phyloP scores from a whole-genome alignment of 441 rosid species.

The Brassica hybrid region DNA sequence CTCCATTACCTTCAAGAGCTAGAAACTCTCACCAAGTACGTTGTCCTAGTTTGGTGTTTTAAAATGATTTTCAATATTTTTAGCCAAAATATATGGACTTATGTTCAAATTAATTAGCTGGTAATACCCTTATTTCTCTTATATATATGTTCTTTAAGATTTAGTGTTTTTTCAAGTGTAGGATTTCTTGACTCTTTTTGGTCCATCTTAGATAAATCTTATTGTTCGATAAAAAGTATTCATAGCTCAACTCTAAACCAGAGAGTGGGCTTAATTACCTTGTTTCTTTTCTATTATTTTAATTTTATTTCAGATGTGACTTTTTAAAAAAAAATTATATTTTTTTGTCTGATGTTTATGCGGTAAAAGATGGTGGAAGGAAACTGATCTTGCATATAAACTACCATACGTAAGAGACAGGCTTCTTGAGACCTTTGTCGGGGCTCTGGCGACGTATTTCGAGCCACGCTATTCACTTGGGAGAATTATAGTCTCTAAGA shows the following conservation, averaged over 20 bases:
- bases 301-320: background rate
- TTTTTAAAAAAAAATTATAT: background rate
- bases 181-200: background rate
- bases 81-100: background rate
- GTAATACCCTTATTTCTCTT: background rate
- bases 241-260: background rate
- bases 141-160: background rate
- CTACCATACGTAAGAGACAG: slow-evolving; percentile 36
- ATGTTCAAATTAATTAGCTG: background rate
- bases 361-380: slow-evolving; percentile 48
- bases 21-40: slow-evolving; percentile 2
- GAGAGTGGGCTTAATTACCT: background rate
- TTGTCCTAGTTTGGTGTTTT: background rate
- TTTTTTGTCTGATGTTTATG: background rate
- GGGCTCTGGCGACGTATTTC: slow-evolving; percentile 24
- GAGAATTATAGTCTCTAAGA: slow-evolving; percentile 32
- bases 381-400: slow-evolving; percentile 30
- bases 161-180: background rate
- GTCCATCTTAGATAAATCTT: background rate
- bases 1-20: slow-evolving; percentile 2
- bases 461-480: slow-evolving; percentile 42
- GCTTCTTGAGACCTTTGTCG: slow-evolving; percentile 36
- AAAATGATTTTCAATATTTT: background rate
- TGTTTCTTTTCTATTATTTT: background rate
- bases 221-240: background rate